Base-by-base conservation (phyloP, 2,329 filamentous ascomycete species). In the Cladophialophora bantiana region DNA sequence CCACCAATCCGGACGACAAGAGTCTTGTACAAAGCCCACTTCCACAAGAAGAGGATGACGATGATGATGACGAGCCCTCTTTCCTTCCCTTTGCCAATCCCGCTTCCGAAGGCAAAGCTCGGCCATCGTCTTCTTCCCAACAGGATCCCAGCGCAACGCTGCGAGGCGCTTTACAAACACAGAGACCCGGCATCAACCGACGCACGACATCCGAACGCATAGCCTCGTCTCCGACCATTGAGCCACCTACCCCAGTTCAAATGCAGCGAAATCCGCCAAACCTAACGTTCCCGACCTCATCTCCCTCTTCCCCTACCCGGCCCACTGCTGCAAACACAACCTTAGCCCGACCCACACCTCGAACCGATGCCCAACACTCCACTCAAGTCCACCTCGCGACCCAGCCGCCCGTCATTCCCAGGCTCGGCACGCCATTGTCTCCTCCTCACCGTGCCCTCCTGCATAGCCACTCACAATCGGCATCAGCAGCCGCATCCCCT, bases 391-490 rank as follows among this genome's bases (percentile, higher is more conserved):
- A 50, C 20, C 53, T 13, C 2, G 10, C 55, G 12, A 40, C 52
- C 1, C 35, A 53, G 2, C 55, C 26, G 38, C 34, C 63, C 10
- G 45, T 45, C 26, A 34, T 58, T 15, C 56, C 60, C 12, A 56
- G 54, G 34, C 45, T 57, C 40, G 53, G 36, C 54, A 67, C 56
- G 7, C 61, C 75, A 6, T 62, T 78, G 3, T 78, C 78, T 62
- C 83, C 84, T 0, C 78, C 80, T 40, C 83, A 85, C 48, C 77
- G 82, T 7, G 81, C 81, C 1, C 83, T 85, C 52, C 71, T 86
- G 15, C 79, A 81, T 1, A 50, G 4, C 18, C 18, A 50, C 18
- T 50, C 68, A 65, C 40, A 59, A 36, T 32, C 57, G 34, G 45
- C 57, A 35, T 53, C 45, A 26, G 45, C 59, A 12, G 34, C 42